Percentiles rank a stretch among this genome's conserved stretches.
These are phyloP conservation scores for Sedum album DNA, from an alignment of 164 flowering plant genomes.

Conservation along the genomic window DNA sequence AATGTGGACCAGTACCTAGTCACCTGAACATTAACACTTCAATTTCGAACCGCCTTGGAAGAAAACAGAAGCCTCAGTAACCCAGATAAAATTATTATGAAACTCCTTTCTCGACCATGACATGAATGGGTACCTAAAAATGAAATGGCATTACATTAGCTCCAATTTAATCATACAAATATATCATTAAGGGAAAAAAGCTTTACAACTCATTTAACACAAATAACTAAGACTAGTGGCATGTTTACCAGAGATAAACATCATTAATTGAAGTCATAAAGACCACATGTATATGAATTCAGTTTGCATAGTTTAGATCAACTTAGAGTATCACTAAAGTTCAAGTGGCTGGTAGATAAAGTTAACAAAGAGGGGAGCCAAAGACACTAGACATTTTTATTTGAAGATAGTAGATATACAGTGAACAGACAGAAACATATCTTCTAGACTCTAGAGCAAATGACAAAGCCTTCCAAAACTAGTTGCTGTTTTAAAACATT, in stretches of 20 bases:
- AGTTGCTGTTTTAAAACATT: not conserved
- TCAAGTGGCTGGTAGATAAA: not conserved
- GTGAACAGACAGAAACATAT: too few relatives aligned
- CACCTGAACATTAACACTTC: too few relatives aligned
- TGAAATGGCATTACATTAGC: not conserved
- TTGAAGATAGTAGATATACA: not conserved
- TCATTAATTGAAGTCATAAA: not conserved
- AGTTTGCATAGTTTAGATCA: not conserved
- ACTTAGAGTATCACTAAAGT: not conserved
- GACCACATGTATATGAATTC: not conserved
- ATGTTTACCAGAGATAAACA: not conserved
- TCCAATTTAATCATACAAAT: not conserved
- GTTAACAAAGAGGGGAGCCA: not conserved
- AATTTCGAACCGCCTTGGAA: too few relatives aligned
- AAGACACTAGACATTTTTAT: not conserved
- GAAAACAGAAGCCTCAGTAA: too few relatives aligned
- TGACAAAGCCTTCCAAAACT: not conserved
- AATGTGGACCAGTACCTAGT: not conserved
- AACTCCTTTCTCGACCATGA: not conserved
- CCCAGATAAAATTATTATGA: too few relatives aligned
- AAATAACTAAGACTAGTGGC: not conserved
- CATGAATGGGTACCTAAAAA: not conserved
- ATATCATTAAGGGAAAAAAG: not conserved
- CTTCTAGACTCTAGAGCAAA: constrained; percentile 2
- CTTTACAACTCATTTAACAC: not conserved